These are phyloP conservation scores for Cladosporium colombiae DNA, from an alignment of 2,329 filamentous ascomycete genomes.

Conservation along the genomic window DNA sequence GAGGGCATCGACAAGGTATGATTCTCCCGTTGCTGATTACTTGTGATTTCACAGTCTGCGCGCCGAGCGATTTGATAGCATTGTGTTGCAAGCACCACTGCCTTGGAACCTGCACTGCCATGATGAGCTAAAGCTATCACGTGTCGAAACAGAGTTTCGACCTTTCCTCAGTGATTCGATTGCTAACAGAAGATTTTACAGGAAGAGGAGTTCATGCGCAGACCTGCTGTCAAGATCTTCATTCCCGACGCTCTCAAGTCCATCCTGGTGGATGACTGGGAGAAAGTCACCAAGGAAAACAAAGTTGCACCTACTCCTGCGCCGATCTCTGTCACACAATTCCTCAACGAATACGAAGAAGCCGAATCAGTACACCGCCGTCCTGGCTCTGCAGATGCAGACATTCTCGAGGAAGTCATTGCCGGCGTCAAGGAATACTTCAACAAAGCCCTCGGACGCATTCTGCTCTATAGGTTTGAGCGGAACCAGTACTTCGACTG, in stretches of 20 bases:
- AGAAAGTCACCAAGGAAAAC: slow-evolving; percentile 94
- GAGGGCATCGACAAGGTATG: slow-evolving; percentile 74
- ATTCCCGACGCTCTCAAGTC: slow-evolving; percentile 90
- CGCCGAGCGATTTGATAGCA: too few relatives aligned
- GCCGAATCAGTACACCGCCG: slow-evolving; percentile 68
- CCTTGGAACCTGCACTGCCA: neutral
- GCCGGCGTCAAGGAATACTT: slow-evolving; percentile 90
- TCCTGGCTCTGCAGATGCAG: slow-evolving; percentile 68
- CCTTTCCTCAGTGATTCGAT: neutral
- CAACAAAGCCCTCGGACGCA: slow-evolving; percentile 81
- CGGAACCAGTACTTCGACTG: slow-evolving; percentile 82
- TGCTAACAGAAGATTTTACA: slow-evolving; percentile 43
- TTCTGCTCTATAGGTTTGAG: slow-evolving; percentile 92
- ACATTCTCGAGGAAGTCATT: slow-evolving; percentile 87
- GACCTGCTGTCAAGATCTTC: slow-evolving; percentile 81
- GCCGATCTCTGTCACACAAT: slow-evolving; percentile 69
- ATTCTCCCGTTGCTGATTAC: slow-evolving; percentile 17
- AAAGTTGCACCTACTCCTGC: slow-evolving; percentile 85
- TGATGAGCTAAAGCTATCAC: neutral
- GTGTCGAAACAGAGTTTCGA: neutral
- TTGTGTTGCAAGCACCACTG: neutral
- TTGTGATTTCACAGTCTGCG: neutral
- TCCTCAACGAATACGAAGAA: slow-evolving; percentile 84
- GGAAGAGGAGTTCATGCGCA: slow-evolving; percentile 84
- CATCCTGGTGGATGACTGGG: slow-evolving; percentile 96